Percentiles rank a stretch among this genome's conserved stretches.
These are phyloP conservation scores for Xanthoceras sorbifolium DNA, from an alignment of 345 rosid species.

Conservation along the genomic window DNA sequence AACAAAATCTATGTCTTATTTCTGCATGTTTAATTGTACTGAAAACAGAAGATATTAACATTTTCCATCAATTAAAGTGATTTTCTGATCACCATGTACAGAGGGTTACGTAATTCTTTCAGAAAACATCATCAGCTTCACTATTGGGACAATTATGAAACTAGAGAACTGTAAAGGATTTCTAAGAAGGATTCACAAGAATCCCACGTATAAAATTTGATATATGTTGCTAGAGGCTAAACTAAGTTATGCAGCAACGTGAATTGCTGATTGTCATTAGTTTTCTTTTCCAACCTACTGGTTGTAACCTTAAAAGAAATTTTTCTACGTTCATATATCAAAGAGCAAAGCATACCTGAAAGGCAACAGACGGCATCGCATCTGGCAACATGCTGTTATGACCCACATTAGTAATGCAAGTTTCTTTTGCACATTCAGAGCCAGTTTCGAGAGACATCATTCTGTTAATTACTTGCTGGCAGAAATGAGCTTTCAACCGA, in stretches of 20 bases:
- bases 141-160: neutral
- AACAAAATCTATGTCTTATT: neutral
- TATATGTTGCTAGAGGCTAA: neutral
- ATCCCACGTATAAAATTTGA: neutral
- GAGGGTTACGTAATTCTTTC: neutral
- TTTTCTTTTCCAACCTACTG: neutral
- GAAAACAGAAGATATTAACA: neutral
- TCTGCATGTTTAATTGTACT: neutral
- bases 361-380: conserved; percentile 40
- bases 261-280: neutral
- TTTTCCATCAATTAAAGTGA: neutral
- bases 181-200: conserved; percentile 1
- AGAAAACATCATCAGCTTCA: conserved; percentile 2
- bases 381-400: conserved; percentile 18
- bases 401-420: conserved; percentile 9
- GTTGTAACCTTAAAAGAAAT: too few relatives aligned
- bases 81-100: neutral
- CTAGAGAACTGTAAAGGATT: neutral
- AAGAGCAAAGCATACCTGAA: conserved; percentile 46
- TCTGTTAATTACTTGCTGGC: conserved; percentile 36
- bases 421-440: conserved; percentile 16
- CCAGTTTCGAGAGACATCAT: conserved; percentile 29
- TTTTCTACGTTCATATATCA: neutral
- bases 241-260: neutral
- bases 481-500: conserved; percentile 45